These are phyloP conservation scores for Cercophora sp. DNA, from an alignment of 495 filamentous ascomycete genomes.

Conservation along the genomic window DNA sequence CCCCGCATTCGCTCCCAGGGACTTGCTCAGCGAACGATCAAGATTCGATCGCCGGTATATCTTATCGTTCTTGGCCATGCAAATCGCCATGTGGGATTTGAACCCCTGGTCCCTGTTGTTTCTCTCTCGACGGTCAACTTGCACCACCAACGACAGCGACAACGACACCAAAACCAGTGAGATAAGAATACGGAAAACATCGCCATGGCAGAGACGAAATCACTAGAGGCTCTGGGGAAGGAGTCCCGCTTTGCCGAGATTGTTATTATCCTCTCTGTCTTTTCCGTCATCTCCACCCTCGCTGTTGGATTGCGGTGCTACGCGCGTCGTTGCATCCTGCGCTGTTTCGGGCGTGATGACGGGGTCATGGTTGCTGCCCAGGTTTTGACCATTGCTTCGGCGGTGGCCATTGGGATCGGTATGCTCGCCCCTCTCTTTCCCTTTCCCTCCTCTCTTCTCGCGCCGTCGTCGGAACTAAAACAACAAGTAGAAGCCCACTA, in stretches of 20 bases:
- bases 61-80: slow-evolving; percentile 3
- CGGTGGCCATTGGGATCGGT: slow-evolving; percentile 23
- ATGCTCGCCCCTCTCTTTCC: too few relatives aligned
- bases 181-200: too few relatives aligned
- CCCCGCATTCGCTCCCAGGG: background rate
- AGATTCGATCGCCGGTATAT: slow-evolving; percentile 3
- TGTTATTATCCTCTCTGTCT: slow-evolving; percentile 7
- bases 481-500: slow-evolving; percentile 15
- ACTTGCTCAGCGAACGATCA: too few relatives aligned
- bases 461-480: background rate
- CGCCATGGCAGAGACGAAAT: background rate
- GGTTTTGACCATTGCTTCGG: slow-evolving; percentile 17
- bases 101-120: too few relatives aligned
- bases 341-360: slow-evolving; percentile 12
- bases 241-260: slow-evolving; percentile 7
- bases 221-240: background rate
- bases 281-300: background rate
- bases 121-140: too few relatives aligned
- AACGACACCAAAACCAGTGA: too few relatives aligned
- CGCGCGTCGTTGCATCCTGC: slow-evolving; percentile 6
- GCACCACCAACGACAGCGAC: too few relatives aligned
- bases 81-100: too few relatives aligned
- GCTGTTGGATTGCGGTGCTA: slow-evolving; percentile 9
- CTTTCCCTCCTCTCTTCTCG: background rate
- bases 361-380: slow-evolving; percentile 13